Conservation (phyloP, 441 rosid species). For the Daphne laureola region DNA sequence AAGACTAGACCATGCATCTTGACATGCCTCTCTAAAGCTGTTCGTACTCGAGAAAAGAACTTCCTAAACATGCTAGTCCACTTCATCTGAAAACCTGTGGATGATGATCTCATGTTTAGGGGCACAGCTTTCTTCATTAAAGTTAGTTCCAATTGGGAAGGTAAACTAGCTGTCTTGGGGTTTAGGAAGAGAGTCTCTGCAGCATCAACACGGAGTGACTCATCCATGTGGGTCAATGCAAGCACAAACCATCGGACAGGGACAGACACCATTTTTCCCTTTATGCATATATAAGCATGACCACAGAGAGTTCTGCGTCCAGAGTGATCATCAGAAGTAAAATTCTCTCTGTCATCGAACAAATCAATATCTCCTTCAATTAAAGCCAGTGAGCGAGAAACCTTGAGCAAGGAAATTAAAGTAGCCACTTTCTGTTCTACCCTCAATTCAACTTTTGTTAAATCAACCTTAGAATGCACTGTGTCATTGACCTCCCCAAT, state of each 20-base stretch:
- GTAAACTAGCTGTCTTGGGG: slow-evolving; percentile 85
- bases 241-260: slow-evolving; percentile 72
- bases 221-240: slow-evolving; percentile 91
- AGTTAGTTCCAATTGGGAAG: slow-evolving; percentile 74
- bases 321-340: slow-evolving; percentile 14
- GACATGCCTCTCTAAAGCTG: slow-evolving; percentile 84
- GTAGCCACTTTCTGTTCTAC: slow-evolving; percentile 80
- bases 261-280: slow-evolving; percentile 63
- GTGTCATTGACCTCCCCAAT: slow-evolving; percentile 39
- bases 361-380: slow-evolving; percentile 89
- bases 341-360: slow-evolving; percentile 17
- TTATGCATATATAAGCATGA: slow-evolving; percentile 54
- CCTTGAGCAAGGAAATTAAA: slow-evolving; percentile 82
- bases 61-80: slow-evolving; percentile 92
- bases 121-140: slow-evolving; percentile 81
- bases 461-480: slow-evolving; percentile 28
- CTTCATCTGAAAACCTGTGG: slow-evolving; percentile 97
- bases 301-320: slow-evolving; percentile 23
- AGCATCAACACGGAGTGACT: slow-evolving; percentile 88
- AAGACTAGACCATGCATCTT: slow-evolving; percentile 52
- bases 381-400: slow-evolving; percentile 80
- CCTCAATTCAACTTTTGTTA: slow-evolving; percentile 30
- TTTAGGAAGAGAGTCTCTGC: slow-evolving; percentile 90
- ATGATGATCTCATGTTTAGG: slow-evolving; percentile 94
- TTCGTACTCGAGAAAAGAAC: slow-evolving; percentile 83